A percentile compares a stretch with the other conserved stretches of the same genome.
Evolutionary conservation across 2,329 filamentous ascomycete genomes (phyloP).

Genomic region (Fusarium oxysporum): DNA sequence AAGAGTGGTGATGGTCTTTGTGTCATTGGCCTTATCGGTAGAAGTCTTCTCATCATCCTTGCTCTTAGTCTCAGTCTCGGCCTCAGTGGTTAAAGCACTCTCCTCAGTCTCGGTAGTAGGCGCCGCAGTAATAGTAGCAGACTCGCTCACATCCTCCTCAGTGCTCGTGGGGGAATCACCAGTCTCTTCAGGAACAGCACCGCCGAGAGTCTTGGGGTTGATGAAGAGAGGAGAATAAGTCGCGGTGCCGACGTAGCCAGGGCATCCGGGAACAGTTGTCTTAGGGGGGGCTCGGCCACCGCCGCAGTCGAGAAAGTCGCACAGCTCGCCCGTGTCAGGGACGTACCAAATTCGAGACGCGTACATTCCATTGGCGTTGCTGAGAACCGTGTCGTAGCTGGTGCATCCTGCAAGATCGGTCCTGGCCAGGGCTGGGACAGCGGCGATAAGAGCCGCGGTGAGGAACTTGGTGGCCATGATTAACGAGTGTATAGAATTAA

Average conservation of each 20-base stretch:
- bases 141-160: slow-evolving; percentile 5
- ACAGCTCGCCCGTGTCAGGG: slow-evolving; percentile 73
- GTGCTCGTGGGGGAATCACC: not conserved
- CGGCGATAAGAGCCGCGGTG: slow-evolving; percentile 46
- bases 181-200: slow-evolving; percentile 11
- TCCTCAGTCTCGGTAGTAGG: slow-evolving; percentile 24
- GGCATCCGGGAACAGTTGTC: slow-evolving; percentile 71
- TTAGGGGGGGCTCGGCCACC: slow-evolving; percentile 74
- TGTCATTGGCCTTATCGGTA: slow-evolving; percentile 19
- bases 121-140: slow-evolving; percentile 36
- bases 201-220: slow-evolving; percentile 46
- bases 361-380: slow-evolving; percentile 50
- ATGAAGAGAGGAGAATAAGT: slow-evolving; percentile 65
- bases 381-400: slow-evolving; percentile 50
- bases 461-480: slow-evolving; percentile 45
- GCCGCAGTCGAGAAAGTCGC: slow-evolving; percentile 73
- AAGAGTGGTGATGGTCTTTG: slow-evolving; percentile 22
- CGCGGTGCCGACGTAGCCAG: slow-evolving; percentile 64
- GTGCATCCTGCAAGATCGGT: slow-evolving; percentile 62
- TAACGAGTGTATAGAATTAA: slow-evolving; percentile 24
- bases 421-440: slow-evolving; percentile 52
- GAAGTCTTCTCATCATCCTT: slow-evolving; percentile 8
- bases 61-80: slow-evolving; percentile 1
- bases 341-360: slow-evolving; percentile 69
- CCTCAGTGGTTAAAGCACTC: slow-evolving; percentile 7